These are phyloP conservation scores for Calycina marina DNA, from an alignment of 2,329 filamentous ascomycete genomes.

Conservation along the genomic window DNA sequence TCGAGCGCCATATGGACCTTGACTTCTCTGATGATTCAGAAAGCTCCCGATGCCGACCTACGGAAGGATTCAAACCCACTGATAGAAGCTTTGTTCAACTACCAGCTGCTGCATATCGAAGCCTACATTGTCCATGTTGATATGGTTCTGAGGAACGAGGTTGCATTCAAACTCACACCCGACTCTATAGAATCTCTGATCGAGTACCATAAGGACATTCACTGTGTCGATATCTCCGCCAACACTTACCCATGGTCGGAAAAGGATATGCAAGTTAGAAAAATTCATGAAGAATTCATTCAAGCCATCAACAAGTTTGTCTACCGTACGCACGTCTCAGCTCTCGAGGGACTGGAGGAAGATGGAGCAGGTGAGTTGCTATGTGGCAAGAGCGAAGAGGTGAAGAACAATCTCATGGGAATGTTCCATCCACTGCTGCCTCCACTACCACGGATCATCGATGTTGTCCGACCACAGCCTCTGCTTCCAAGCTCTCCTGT, in stretches of 20 bases:
- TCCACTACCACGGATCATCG: constrained; percentile 74
- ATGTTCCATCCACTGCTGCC: constrained; percentile 78
- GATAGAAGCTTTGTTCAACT: constrained; percentile 80
- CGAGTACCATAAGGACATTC: constrained; percentile 92
- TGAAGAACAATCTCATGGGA: constrained; percentile 72
- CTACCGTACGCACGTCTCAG: constrained; percentile 75
- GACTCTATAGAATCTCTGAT: constrained; percentile 89
- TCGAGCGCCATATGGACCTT: constrained; percentile 88
- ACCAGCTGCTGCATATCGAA: constrained; percentile 83
- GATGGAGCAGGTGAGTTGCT: constrained; percentile 90
- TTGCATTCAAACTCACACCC: constrained; percentile 91
- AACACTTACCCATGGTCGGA: constrained; percentile 91
- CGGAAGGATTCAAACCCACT: constrained; percentile 69
- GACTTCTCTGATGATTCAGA: constrained; percentile 82
- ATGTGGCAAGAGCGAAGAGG: constrained; percentile 80
- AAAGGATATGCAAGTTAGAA: constrained; percentile 93
- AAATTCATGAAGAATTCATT: constrained; percentile 90
- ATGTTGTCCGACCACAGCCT: constrained; percentile 74
- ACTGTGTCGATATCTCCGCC: constrained; percentile 79
- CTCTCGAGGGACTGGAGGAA: constrained; percentile 90
- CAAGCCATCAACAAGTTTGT: constrained; percentile 97
- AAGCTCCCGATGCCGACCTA: constrained; percentile 74
- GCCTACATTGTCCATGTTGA: constrained; percentile 98
- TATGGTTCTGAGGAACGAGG: constrained; percentile 94
- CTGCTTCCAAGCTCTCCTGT: constrained; percentile 72